Percentiles rank a stretch among this genome's conserved stretches.
Conservation (phyloP, 1,284 basidiomycete species). For the Ceratobasidium sp. region DNA sequence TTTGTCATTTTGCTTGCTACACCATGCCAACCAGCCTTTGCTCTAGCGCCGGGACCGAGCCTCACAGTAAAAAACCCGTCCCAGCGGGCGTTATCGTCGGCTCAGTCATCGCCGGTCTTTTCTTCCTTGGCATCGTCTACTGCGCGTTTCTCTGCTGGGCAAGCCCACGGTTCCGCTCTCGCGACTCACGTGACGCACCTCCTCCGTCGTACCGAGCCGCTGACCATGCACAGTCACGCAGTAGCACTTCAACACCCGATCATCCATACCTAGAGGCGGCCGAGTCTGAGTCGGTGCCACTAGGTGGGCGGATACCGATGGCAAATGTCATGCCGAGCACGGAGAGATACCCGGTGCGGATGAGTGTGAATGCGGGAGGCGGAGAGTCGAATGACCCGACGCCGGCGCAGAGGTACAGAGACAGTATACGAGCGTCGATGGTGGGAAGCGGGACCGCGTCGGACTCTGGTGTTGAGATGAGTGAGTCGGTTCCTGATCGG, state of each 20-base stretch:
- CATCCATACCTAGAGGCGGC: not conserved
- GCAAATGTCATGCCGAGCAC: not conserved
- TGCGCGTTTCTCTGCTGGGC: not conserved
- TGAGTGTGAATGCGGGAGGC: not conserved
- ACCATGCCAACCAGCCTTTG: not conserved
- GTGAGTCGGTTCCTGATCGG: not conserved
- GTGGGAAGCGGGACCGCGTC: not conserved
- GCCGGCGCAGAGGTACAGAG: constrained; percentile 28
- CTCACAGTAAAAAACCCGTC: not conserved
- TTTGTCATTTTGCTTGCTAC: not conserved
- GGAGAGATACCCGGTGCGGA: not conserved
- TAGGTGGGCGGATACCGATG: not conserved
- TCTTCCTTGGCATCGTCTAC: constrained; percentile 25
- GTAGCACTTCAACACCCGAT: not conserved
- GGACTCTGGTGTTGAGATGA: constrained; percentile 10
- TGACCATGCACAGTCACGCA: not conserved
- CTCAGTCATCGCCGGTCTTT: constrained; percentile 13
- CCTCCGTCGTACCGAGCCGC: constrained; percentile 9
- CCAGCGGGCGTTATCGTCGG: constrained; percentile 19
- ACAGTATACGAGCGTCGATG: constrained; percentile 18
- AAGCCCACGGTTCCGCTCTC: not conserved
- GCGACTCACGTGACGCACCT: not conserved
- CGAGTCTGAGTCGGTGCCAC: not conserved
- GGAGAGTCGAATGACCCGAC: not conserved
- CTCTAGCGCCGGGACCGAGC: constrained; percentile 6